A percentile compares a stretch with the other conserved stretches of the same genome.
Conservation (phyloP, 345 rosid genomes). For the Zanthoxylum bungeanum region DNA sequence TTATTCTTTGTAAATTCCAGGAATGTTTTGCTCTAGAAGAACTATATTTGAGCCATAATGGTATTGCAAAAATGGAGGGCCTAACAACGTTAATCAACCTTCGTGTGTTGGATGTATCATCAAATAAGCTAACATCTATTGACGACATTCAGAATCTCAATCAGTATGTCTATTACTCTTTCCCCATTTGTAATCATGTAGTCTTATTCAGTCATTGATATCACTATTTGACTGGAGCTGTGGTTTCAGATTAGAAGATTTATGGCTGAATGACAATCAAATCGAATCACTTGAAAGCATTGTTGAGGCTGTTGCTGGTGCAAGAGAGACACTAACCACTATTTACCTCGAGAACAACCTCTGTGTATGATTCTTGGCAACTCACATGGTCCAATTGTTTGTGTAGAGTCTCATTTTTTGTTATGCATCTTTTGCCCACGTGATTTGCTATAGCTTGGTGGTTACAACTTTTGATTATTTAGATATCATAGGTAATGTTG, state of each 20-base stretch:
- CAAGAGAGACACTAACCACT: slow-evolving; percentile 80
- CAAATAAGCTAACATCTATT: slow-evolving; percentile 78
- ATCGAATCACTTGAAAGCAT: slow-evolving; percentile 71
- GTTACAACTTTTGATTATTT: neutral
- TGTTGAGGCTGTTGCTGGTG: slow-evolving; percentile 65
- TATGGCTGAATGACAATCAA: slow-evolving; percentile 94
- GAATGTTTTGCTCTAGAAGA: slow-evolving; percentile 89
- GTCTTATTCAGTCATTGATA: neutral
- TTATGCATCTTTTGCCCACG: neutral
- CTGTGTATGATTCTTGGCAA: slow-evolving; percentile 57
- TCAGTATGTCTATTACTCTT: slow-evolving; percentile 36
- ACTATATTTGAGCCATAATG: slow-evolving; percentile 93
- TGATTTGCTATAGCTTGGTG: slow-evolving; percentile 8
- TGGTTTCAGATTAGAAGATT: slow-evolving; percentile 73
- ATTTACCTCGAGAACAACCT: slow-evolving; percentile 93
- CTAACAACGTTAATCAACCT: slow-evolving; percentile 71
- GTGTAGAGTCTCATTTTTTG: too few species aligned
- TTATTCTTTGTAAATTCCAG: slow-evolving; percentile 29
- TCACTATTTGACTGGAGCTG: slow-evolving; percentile 18
- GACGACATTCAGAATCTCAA: slow-evolving; percentile 76
- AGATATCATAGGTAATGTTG: neutral
- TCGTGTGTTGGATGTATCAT: slow-evolving; percentile 72
- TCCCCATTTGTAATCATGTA: neutral
- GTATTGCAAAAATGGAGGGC: slow-evolving; percentile 90
- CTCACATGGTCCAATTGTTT: slow-evolving; percentile 3